Evolutionary conservation across 169 alveolate species (phyloP).

Genomic region (Plasmodium ovale): DNA sequence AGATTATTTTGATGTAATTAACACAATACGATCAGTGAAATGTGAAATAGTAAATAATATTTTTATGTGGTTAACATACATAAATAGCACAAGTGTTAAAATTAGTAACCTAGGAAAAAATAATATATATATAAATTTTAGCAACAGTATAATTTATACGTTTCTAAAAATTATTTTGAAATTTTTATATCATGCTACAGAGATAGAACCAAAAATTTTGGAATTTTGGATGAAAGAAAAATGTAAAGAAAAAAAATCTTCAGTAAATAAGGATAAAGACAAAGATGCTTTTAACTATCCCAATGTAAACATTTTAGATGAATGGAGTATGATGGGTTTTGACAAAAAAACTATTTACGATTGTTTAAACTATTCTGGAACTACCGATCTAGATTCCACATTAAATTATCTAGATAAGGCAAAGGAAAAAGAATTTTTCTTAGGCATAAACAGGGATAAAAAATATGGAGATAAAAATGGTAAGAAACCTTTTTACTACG

Average conservation of each 20-base stretch:
- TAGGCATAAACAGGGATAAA: constrained; percentile 7
- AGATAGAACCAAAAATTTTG: constrained; percentile 40
- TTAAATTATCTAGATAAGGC: constrained; percentile 67
- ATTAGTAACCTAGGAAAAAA: constrained; percentile 56
- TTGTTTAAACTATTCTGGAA: constrained; percentile 66
- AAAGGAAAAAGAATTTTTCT: constrained; percentile 29
- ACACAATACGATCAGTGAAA: constrained; percentile 65
- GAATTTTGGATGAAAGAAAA: constrained; percentile 66
- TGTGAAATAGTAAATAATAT: constrained; percentile 65
- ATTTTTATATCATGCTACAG: constrained; percentile 47
- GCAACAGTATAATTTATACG: constrained; percentile 45
- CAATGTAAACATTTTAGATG: constrained; percentile 45
- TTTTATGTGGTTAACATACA: constrained; percentile 70
- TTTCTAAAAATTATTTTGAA: constrained; percentile 58
- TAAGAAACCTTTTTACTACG: constrained; percentile 19
- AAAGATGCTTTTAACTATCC: constrained; percentile 55
- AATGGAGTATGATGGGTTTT: constrained; percentile 56
- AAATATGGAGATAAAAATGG: not conserved
- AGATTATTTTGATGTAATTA: constrained; percentile 58
- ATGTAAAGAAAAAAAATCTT: constrained; percentile 35
- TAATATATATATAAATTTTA: constrained; percentile 73
- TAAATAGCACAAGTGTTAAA: constrained; percentile 74
- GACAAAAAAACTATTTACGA: constrained; percentile 54
- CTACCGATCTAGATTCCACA: constrained; percentile 60
- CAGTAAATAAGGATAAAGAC: constrained; percentile 51